These are phyloP conservation scores for Arachis monticola DNA, from an alignment of 331 rosid species.

Conservation along the genomic window DNA sequence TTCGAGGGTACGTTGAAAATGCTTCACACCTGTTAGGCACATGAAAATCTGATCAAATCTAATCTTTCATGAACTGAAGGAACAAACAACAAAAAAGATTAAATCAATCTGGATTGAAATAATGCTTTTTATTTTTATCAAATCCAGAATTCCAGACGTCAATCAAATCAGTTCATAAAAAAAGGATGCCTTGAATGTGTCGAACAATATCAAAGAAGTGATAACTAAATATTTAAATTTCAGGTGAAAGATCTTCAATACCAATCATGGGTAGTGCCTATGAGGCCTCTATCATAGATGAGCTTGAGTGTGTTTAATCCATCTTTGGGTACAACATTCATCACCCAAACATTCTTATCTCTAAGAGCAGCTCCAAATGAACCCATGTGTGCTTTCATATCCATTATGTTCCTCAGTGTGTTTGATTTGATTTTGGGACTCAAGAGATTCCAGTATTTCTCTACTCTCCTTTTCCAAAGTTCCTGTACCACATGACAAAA, in stretches of 20 bases:
- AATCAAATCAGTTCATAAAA: background rate
- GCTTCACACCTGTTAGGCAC: conserved; percentile 72
- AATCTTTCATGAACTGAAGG: conserved; percentile 2
- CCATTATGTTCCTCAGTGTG: conserved; percentile 82
- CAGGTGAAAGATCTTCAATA: conserved; percentile 41
- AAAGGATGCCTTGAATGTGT: conserved; percentile 6
- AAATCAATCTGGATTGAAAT: conserved; percentile 7
- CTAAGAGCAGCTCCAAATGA: conserved; percentile 84
- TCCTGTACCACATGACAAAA: conserved; percentile 61
- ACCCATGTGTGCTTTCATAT: conserved; percentile 86
- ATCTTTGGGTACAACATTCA: conserved; percentile 82
- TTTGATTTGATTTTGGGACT: conserved; percentile 62
- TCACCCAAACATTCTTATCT: conserved; percentile 85
- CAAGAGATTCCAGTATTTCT: conserved; percentile 81
- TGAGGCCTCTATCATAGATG: conserved; percentile 83
- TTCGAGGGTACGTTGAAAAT: conserved; percentile 80
- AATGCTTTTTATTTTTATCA: background rate
- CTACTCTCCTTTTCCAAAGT: conserved; percentile 76
- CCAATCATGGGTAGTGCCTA: conserved; percentile 80
- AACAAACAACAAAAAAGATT: conserved; percentile 4
- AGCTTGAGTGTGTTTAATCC: conserved; percentile 85
- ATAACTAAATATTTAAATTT: background rate
- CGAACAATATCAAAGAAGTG: conserved; percentile 4
- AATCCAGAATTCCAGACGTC: no score
- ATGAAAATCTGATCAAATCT: conserved; percentile 23